phyloP scores from a whole-genome alignment of 78 protist genomes.

The Planoprotostelium fungivorum region DNA sequence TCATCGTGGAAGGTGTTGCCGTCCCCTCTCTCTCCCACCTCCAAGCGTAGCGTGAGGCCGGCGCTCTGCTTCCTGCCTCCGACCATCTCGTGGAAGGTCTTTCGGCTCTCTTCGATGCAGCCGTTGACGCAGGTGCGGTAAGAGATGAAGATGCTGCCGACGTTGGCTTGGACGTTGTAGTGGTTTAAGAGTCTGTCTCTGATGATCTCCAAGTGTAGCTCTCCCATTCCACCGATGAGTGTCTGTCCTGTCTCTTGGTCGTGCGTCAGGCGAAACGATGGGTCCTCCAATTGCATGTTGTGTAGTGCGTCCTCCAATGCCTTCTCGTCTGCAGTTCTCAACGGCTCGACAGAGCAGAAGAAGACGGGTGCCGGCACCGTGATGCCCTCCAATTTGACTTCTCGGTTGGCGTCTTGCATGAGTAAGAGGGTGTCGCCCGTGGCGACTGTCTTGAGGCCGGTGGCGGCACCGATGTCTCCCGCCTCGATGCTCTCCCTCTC shows the following conservation, averaged over 20 bases:
- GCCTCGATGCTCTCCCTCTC: constrained; percentile 50
- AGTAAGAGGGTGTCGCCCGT: constrained; percentile 70
- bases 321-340: constrained; percentile 22
- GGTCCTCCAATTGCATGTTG: constrained; percentile 60
- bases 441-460: constrained; percentile 47
- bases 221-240: constrained; percentile 85
- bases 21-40: constrained; percentile 18
- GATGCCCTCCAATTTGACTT: constrained; percentile 28
- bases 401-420: constrained; percentile 1
- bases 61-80: neutral
- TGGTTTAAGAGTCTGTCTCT: constrained; percentile 51
- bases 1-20: constrained; percentile 40
- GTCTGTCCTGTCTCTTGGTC: constrained; percentile 44
- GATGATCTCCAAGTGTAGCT: constrained; percentile 78
- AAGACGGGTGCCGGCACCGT: constrained; percentile 61
- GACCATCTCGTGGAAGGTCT: neutral
- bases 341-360: constrained; percentile 58
- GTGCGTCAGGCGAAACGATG: constrained; percentile 33
- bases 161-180: constrained; percentile 12
- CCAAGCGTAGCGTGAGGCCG: constrained; percentile 12
- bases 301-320: constrained; percentile 29
- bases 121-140: constrained; percentile 23
- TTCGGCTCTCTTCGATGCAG: neutral
- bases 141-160: constrained; percentile 48
- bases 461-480: constrained; percentile 68